These are phyloP conservation scores for Nicotiana attenuata DNA, from an alignment of 257 asterid species.

Conservation along the genomic window DNA sequence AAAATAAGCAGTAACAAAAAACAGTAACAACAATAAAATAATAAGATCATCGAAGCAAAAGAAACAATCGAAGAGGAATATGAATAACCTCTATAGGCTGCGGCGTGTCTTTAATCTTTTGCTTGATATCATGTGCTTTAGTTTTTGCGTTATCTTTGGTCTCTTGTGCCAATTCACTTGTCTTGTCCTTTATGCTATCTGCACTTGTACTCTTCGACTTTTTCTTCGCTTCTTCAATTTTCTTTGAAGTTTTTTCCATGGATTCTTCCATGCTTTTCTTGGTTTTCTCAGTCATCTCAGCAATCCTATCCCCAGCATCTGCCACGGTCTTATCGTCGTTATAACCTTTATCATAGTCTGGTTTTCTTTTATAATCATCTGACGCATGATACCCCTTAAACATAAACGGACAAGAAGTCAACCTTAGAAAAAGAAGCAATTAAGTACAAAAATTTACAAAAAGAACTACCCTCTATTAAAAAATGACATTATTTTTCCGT, in stretches of 20 bases:
- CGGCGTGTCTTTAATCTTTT: slow-evolving; percentile 28
- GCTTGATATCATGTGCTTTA: slow-evolving; percentile 24
- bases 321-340: background rate
- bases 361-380: slow-evolving; percentile 27
- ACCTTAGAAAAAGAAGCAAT: background rate
- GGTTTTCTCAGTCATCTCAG: slow-evolving; percentile 5
- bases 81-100: slow-evolving; percentile 20
- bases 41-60: too few species aligned
- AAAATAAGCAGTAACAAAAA: too few species aligned
- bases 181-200: slow-evolving; percentile 22
- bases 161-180: slow-evolving; percentile 23
- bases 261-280: slow-evolving; percentile 14
- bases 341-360: slow-evolving; percentile 14
- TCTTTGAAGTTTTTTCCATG: slow-evolving; percentile 21
- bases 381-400: slow-evolving; percentile 37
- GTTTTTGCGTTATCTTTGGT: slow-evolving; percentile 26
- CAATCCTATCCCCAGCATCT: background rate
- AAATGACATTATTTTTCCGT: too few species aligned
- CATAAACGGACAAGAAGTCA: background rate
- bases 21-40: too few species aligned
- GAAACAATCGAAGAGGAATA: background rate
- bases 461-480: too few species aligned
- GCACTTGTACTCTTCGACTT: slow-evolving; percentile 18
- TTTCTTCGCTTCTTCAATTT: slow-evolving; percentile 34
- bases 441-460: too few species aligned